Base-by-base conservation (phyloP, 345 rosid genomes). In the Ricinus communis region DNA sequence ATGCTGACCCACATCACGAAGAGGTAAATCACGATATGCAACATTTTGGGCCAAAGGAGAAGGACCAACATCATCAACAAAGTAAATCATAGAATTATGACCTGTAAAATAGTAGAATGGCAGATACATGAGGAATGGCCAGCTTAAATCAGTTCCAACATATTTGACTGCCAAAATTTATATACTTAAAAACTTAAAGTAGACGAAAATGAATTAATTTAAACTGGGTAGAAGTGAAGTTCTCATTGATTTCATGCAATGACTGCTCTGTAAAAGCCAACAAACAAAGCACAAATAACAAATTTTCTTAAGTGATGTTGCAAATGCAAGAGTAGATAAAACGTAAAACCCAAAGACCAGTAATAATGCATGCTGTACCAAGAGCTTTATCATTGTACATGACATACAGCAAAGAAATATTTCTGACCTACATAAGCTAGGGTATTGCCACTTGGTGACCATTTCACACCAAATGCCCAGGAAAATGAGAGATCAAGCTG, bases 1-100 rank as follows among this genome's bases (percentile, higher is more conserved):
- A 92, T 78, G 97, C 97, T 90, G 96, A 95, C 99, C 99, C 99
- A 95, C 98, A 92, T 95, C 99, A 89, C 97, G 94, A 74, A 95
- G 99, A 74, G 99, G 99, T 91, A 95, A 88, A 87, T 92, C 87
- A 41, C 90, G 87, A 76, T 89, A 84, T 57, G 96, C 89, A 59
- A 95, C 90, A 74, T 80, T 95, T 70, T 95, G 99, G 51, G 97
- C 99, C 80, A 90, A 82, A 72, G 99, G 99, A 61, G 97, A 87
- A 62, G 99, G 97, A 69, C 99, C 96, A 63, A 95, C 91, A 72
- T 92, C 99, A 83, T 95, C 99, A 71, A 92, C 97, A 70, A 95
- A 95, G 88, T 95, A 92, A 56, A 95, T 87, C 91, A 85, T 92
- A 59, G 99, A 95, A 83, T 88, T 92, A 80, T 95, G 97, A 79